Evolutionary conservation across 768 basidiomycete genomes (phyloP).

Genomic region (Plicaturopsis crispa): DNA sequence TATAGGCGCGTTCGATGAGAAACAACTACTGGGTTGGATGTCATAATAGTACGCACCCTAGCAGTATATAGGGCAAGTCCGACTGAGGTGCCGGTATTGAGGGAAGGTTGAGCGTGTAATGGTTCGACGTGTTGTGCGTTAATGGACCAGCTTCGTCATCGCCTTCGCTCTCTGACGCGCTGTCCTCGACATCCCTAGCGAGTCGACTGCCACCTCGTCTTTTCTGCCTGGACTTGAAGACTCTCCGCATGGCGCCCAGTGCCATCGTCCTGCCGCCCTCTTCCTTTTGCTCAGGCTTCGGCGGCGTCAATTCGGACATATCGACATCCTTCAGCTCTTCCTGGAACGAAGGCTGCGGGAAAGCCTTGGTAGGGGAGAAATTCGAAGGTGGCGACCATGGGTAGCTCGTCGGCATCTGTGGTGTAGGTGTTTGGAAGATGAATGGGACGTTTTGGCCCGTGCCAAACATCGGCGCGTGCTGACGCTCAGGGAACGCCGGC

Average conservation of each 20-base stretch:
- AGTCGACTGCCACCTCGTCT: constrained; percentile 23
- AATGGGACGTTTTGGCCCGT: constrained; percentile 65
- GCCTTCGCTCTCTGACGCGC: constrained; percentile 38
- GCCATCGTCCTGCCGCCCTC: constrained; percentile 47
- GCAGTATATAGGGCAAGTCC: constrained; percentile 73
- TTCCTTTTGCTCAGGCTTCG: constrained; percentile 29
- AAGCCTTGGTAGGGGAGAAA: constrained; percentile 53
- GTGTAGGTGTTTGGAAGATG: constrained; percentile 53
- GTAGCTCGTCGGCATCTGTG: constrained; percentile 32
- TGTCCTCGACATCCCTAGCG: constrained; percentile 32
- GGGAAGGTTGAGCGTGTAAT: constrained; percentile 80
- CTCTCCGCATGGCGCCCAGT: constrained; percentile 55
- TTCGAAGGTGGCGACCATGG: constrained; percentile 62
- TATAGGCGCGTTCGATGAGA: background rate
- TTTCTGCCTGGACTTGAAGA: constrained; percentile 55
- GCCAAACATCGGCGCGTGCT: constrained; percentile 48
- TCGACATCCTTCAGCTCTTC: constrained; percentile 60
- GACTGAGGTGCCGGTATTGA: constrained; percentile 46
- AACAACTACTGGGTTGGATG: too few species aligned
- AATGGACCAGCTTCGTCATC: constrained; percentile 27
- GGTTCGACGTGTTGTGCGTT: constrained; percentile 59
- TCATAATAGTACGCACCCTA: constrained; percentile 73
- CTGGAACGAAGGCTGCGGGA: constrained; percentile 32
- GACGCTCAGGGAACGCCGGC: constrained; percentile 25
- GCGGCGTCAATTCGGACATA: constrained; percentile 68